Conservation (phyloP, 2,329 filamentous ascomycete species). For the Penicillium sp. region DNA sequence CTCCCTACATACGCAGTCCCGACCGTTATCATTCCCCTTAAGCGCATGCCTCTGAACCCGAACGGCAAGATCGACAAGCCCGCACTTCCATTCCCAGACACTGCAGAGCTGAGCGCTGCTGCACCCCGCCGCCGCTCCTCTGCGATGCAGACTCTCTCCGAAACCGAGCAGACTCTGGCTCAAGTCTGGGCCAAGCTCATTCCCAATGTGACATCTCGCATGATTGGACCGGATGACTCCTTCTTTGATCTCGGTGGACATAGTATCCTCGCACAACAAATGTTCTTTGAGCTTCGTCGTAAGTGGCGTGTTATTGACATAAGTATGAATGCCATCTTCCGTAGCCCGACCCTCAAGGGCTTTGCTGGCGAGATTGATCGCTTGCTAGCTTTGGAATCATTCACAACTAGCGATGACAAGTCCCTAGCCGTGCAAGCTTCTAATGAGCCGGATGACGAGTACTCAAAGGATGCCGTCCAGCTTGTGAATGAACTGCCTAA, state of each 20-base stretch:
- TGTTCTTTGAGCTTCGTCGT: constrained; percentile 68
- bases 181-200: constrained; percentile 72
- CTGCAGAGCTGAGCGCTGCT: constrained; percentile 61
- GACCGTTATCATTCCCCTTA: constrained; percentile 68
- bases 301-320: constrained; percentile 64
- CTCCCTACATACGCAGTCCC: constrained; percentile 75
- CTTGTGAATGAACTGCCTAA: constrained; percentile 51
- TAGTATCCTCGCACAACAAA: constrained; percentile 75
- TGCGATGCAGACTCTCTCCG: constrained; percentile 45
- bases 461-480: constrained; percentile 52
- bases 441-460: constrained; percentile 45
- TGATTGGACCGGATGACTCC: constrained; percentile 59
- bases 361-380: constrained; percentile 58
- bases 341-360: constrained; percentile 60
- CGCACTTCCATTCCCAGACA: constrained; percentile 76
- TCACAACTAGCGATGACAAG: constrained; percentile 42
- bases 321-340: constrained; percentile 68
- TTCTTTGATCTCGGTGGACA: constrained; percentile 84
- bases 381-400: constrained; percentile 47
- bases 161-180: constrained; percentile 67
- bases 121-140: constrained; percentile 52
- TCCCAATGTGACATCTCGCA: constrained; percentile 63
- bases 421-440: constrained; percentile 42
- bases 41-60: constrained; percentile 75
- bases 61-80: constrained; percentile 82